phyloP scores from a whole-genome alignment of 2,329 filamentous ascomycete genomes.

The Esteya vermicola region DNA sequence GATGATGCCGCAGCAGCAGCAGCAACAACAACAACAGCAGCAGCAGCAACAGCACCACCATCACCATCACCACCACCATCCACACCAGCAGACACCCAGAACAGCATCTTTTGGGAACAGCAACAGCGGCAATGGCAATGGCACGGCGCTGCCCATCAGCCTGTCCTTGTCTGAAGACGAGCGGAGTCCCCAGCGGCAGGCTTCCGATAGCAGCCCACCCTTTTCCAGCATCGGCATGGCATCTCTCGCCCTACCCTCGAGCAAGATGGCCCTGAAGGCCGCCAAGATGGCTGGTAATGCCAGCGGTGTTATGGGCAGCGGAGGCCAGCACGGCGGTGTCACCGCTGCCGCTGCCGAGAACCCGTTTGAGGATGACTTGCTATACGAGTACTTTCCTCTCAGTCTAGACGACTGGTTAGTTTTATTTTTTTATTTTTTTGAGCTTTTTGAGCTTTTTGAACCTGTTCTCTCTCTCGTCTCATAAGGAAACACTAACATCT shows the following conservation, averaged over 20 bases:
- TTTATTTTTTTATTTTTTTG: not conserved
- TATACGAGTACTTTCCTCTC: conserved; percentile 92
- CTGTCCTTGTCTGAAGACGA: conserved; percentile 48
- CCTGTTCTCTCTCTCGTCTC: too few relatives aligned
- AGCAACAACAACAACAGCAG: conserved; percentile 10
- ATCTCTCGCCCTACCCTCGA: not conserved
- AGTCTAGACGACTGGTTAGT: conserved; percentile 72
- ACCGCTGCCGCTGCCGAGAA: conserved; percentile 25
- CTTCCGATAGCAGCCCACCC: conserved; percentile 34
- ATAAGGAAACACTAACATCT: too few relatives aligned
- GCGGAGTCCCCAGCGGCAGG: conserved; percentile 36
- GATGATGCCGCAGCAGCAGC: not conserved
- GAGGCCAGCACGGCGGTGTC: conserved; percentile 12
- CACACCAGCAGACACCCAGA: conserved; percentile 9
- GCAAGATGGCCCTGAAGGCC: not conserved
- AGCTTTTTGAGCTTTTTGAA: too few relatives aligned
- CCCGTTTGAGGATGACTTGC: conserved; percentile 62
- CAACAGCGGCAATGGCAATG: conserved; percentile 3
- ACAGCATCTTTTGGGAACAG: not conserved
- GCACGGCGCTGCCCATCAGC: conserved; percentile 25
- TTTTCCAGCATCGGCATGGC: conserved; percentile 19
- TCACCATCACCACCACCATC: not conserved
- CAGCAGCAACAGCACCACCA: conserved; percentile 3
- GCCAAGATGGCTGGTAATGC: conserved; percentile 11
- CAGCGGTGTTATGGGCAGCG: conserved; percentile 2